These are phyloP conservation scores for Ganoderma multipileum DNA, from an alignment of 1,284 basidiomycete species.

Conservation along the genomic window DNA sequence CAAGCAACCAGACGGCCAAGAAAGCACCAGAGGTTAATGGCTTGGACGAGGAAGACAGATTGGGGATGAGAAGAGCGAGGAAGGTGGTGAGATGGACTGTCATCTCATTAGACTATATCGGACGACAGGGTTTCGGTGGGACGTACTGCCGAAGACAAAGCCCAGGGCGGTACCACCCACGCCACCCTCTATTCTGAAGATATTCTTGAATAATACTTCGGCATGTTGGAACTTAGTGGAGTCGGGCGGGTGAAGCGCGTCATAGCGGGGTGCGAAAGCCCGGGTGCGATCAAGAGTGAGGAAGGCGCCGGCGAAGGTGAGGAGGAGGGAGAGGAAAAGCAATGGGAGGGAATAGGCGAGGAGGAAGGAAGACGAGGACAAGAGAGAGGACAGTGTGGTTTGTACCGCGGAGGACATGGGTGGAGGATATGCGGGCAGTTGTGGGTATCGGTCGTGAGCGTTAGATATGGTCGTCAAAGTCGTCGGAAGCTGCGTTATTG, in stretches of 20 bases:
- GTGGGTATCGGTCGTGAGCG: conserved; percentile 14
- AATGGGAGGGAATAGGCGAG: conserved; percentile 64
- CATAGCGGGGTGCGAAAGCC: conserved; percentile 55
- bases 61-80: conserved; percentile 62
- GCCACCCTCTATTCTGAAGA: conserved; percentile 61
- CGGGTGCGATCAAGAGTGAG: conserved; percentile 71
- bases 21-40: conserved; percentile 57
- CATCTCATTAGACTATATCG: background rate
- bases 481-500: background rate
- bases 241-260: conserved; percentile 39
- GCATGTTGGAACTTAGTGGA: conserved; percentile 38
- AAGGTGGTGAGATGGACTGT: conserved; percentile 68
- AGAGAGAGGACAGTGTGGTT: conserved; percentile 33
- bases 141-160: conserved; percentile 66
- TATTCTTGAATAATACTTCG: conserved; percentile 36
- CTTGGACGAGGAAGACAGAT: conserved; percentile 48
- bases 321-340: conserved; percentile 55
- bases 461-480: conserved; percentile 20
- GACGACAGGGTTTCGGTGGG: background rate
- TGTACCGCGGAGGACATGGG: conserved; percentile 26
- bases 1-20: conserved; percentile 63
- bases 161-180: conserved; percentile 65
- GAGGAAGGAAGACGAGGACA: conserved; percentile 35
- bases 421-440: background rate
- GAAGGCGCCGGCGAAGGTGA: conserved; percentile 70